Conservation (phyloP, 805 yeast genomes). For the Lachancea dasiensis region DNA sequence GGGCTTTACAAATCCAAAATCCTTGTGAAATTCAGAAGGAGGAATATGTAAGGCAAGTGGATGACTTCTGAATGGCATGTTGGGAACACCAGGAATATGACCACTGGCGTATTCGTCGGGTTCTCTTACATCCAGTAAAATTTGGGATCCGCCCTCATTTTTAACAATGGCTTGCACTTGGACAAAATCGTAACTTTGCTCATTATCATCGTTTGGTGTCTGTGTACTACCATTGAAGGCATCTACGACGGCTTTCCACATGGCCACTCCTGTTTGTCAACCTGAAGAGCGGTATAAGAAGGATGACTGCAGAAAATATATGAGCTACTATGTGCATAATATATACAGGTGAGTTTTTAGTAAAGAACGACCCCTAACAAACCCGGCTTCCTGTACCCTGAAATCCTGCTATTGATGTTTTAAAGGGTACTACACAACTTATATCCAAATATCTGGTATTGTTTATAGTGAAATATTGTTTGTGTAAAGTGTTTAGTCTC, state of each 20-base stretch:
- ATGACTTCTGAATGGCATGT: constrained; percentile 74
- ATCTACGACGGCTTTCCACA: constrained; percentile 24
- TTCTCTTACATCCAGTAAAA: constrained; percentile 80
- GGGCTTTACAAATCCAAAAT: constrained; percentile 76
- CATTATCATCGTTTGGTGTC: constrained; percentile 34
- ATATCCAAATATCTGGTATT: too few relatives aligned
- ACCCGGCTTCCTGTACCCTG: too few relatives aligned
- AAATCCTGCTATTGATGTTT: too few relatives aligned
- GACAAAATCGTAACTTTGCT: constrained; percentile 40
- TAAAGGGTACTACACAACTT: too few relatives aligned
- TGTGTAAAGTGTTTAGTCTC: too few relatives aligned
- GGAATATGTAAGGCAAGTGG: constrained; percentile 79
- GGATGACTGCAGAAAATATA: too few relatives aligned
- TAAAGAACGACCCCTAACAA: too few relatives aligned
- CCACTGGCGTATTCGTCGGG: constrained; percentile 67
- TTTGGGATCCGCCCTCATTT: constrained; percentile 38
- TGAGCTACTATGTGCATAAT: too few relatives aligned
- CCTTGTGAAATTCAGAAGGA: constrained; percentile 61
- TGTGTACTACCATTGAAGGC: constrained; percentile 26
- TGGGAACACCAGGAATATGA: constrained; percentile 74
- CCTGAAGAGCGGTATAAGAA: too few relatives aligned
- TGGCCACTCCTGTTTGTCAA: too few relatives aligned
- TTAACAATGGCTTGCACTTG: constrained; percentile 43
- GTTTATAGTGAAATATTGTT: too few relatives aligned
- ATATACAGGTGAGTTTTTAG: too few relatives aligned